These are phyloP conservation scores for Exserohilum turcica DNA, from an alignment of 2,329 filamentous ascomycete genomes.

Conservation along the genomic window DNA sequence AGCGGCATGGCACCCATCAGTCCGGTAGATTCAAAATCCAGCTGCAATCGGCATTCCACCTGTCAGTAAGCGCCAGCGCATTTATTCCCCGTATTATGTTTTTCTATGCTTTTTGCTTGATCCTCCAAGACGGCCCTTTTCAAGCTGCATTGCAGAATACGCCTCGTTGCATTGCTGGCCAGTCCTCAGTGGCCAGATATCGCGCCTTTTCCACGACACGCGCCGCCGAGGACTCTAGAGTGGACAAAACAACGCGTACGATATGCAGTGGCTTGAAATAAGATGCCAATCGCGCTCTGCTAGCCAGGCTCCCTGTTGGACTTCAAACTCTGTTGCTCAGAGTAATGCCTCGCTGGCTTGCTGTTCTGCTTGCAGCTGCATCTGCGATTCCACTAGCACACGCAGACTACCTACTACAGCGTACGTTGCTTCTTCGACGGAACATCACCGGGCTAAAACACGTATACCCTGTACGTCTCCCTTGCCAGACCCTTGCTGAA, in stretches of 20 bases:
- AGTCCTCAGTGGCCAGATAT: neutral
- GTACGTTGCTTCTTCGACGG: too few species aligned
- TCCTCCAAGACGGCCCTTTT: neutral
- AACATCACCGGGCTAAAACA: too few species aligned
- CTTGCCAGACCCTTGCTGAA: conserved; percentile 14
- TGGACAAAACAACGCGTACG: too few species aligned
- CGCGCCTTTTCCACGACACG: neutral
- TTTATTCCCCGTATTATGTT: neutral
- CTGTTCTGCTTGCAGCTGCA: conserved; percentile 14
- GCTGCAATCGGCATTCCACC: neutral
- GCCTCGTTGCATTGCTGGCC: neutral
- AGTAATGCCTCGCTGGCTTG: conserved; percentile 10
- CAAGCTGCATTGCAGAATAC: neutral
- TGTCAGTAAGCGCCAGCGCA: neutral
- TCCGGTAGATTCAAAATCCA: neutral
- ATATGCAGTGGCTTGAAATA: neutral
- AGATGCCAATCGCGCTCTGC: neutral
- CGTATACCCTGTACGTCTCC: conserved; percentile 11
- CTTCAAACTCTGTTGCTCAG: too few species aligned
- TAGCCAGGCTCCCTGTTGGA: neutral
- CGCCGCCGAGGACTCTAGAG: too few species aligned
- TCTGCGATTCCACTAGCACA: conserved; percentile 4
- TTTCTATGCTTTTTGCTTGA: neutral
- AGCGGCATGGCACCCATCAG: neutral
- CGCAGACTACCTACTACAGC: conserved; percentile 5